Conservation (phyloP, 192 early-diverging fungal genomes). For the Podochytrium sp. region DNA sequence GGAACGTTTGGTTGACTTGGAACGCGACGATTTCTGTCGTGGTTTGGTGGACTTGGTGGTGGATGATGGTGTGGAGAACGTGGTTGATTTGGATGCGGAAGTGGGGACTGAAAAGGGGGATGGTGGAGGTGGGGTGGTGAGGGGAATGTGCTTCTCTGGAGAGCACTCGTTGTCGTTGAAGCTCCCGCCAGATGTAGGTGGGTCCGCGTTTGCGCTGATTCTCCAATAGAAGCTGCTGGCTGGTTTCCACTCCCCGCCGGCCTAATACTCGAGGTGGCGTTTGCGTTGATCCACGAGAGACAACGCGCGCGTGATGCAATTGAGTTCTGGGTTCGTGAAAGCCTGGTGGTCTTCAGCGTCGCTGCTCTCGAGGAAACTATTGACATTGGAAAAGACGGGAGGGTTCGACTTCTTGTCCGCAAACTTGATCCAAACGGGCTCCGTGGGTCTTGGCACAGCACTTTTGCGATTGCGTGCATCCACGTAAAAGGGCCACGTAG, state of each 20-base stretch:
- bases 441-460: not conserved
- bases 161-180: too few relatives aligned
- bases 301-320: not conserved
- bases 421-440: not conserved
- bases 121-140: too few relatives aligned
- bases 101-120: too few relatives aligned
- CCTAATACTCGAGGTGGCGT: conserved; percentile 15
- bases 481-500: too few relatives aligned
- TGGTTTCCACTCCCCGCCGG: conserved; percentile 18
- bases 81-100: too few relatives aligned
- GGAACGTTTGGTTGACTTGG: too few relatives aligned
- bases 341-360: not conserved
- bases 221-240: conserved; percentile 19
- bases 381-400: not conserved
- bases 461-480: not conserved
- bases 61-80: too few relatives aligned
- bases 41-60: too few relatives aligned
- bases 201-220: not conserved
- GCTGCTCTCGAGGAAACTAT: not conserved
- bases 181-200: too few relatives aligned
- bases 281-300: not conserved
- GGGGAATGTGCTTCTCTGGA: too few relatives aligned
- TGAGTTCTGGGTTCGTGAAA: not conserved
- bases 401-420: not conserved
- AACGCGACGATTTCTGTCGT: too few relatives aligned